Base-by-base conservation (phyloP, 1,284 basidiomycete genomes). In the Pseudozyma hubeiensis region DNA sequence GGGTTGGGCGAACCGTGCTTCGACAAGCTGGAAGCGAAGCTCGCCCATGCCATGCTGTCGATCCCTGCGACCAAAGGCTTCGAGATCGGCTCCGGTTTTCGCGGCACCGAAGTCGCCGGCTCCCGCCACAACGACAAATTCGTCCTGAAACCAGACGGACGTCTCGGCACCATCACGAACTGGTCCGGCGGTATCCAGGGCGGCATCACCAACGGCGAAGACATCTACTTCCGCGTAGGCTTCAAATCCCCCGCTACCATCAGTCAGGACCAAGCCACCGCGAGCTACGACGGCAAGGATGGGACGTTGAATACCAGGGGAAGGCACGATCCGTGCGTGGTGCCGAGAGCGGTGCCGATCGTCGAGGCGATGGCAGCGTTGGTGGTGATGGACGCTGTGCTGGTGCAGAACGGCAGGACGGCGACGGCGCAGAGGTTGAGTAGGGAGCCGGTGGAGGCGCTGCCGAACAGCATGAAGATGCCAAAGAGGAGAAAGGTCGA, bases 181-280 rank as follows among this genome's bases (percentile, higher is more conserved):
- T 94, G 94, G 93, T 94, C 92, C 80, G 97, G 97, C 53, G 97
- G 97, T 59, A 89, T 99, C 59, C 97, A 99, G 87, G 97, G 97
- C 57, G 97, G 97, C 39, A 99, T 99, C 85, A 91, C 92, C 61
- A 99, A 99, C 85, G 94, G 94, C 49, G 94, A 99, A 87, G 91
- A 94, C 83, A 92, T 99, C 84, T 99, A 98, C 88, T 98, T 99
- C 88, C 89, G 93, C 64, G 88, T 98, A 78, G 95, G 92, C 3
- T 99, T 99, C 90, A 99, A 99, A 87, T 93, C 93, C 43, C 97
- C 97, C 58, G 97, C 97, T 37, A 99, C 97, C 37, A 99, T 99
- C 85, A 92, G 93, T 16, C 94, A 94, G 86, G 88, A 91, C 48
- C 97, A 99, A 86, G 81, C 87, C 48, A 99, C 97, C 8, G 93